A percentile compares a stretch with the other conserved stretches of the same genome.
Conservation (phyloP, 257 asterid genomes). For the Cordia subcordata region DNA sequence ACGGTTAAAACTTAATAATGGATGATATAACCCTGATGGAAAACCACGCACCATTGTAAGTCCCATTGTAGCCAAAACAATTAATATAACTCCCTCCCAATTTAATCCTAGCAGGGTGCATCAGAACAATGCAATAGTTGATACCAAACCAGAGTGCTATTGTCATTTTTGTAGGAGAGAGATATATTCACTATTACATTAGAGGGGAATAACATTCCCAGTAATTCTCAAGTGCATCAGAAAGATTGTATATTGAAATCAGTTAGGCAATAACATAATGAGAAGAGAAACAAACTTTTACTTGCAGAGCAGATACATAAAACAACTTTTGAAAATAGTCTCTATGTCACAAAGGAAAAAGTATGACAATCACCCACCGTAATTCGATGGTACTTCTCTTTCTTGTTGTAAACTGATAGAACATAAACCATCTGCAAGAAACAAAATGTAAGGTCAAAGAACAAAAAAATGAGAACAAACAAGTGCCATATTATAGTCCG, state of each 20-base stretch:
- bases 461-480: slow-evolving; percentile 13
- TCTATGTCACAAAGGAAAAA: slow-evolving; percentile 7
- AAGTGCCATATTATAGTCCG: background rate
- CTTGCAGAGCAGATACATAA: no score
- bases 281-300: no score
- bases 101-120: background rate
- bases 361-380: slow-evolving; percentile 44
- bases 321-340: background rate
- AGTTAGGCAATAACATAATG: no score
- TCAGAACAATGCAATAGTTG: no score
- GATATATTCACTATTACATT: no score
- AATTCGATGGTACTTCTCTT: slow-evolving; percentile 58
- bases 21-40: background rate
- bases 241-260: no score
- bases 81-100: background rate
- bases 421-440: slow-evolving; percentile 84
- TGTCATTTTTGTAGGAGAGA: no score
- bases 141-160: no score
- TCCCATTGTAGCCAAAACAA: no score
- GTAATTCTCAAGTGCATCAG: no score
- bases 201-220: no score
- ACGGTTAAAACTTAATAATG: background rate
- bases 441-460: slow-evolving; percentile 18
- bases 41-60: background rate
- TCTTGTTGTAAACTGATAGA: slow-evolving; percentile 80